Conservation (phyloP, 73 alveolate species). For the Tetrahymena thermophila region DNA sequence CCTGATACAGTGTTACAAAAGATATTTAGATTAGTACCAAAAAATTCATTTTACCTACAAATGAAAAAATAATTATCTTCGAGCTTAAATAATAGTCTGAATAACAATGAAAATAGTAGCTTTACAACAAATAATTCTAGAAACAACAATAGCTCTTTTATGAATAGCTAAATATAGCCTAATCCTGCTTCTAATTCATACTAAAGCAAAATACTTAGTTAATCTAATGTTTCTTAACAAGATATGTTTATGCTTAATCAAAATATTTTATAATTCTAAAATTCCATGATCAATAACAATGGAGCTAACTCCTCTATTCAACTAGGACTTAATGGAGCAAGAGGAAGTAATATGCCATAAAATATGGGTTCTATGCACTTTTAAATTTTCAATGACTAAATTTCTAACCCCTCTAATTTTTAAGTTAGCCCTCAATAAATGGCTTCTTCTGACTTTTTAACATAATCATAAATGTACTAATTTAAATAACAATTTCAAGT, state of each 20-base stretch:
- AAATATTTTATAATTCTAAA: not conserved
- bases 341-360: not conserved
- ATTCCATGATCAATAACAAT: not conserved
- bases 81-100: not conserved
- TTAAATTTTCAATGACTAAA: not conserved
- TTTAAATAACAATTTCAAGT: not conserved
- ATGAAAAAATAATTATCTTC: not conserved
- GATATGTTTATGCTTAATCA: not conserved
- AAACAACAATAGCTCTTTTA: not conserved
- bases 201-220: not conserved
- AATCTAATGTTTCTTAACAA: not conserved
- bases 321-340: not conserved
- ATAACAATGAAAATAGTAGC: not conserved
- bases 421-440: not conserved
- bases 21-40: not conserved
- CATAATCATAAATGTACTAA: not conserved
- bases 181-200: not conserved
- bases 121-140: not conserved
- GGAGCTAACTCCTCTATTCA: not conserved
- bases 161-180: not conserved
- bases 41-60: not conserved
- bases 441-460: not conserved
- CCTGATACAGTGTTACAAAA: not conserved
- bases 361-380: not conserved
- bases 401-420: not conserved